Base-by-base conservation (phyloP, 202 grass and related monocot species). In the Miscanthus sacchariflorus region DNA sequence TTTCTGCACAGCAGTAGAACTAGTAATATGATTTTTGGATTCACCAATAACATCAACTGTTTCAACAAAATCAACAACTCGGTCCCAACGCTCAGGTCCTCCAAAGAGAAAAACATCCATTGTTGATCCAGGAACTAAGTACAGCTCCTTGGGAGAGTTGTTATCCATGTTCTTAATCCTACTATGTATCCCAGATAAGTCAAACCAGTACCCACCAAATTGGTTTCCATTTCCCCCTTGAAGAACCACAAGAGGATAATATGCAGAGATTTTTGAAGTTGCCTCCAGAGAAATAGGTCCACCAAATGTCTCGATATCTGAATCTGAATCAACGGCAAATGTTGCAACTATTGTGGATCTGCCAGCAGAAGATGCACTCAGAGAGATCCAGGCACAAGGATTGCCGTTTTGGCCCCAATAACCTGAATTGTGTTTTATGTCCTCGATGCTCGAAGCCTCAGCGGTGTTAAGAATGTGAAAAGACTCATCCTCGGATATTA, bases 191-290 rank as follows among this genome's bases (percentile, higher is more conserved):
- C 79, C 46, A 25, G 91, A 89, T 72, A 90, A 88, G 75, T 96
- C 93, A 91, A 95, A 93, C 92, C 91, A 94, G 71, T 98, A 98
- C 70, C 96, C 96, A 92, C 96, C 96, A 90, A 88, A 93, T 68
- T 56, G 90, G 68, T 94, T 93, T 73, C 96, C 96, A 78, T 91
- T 98, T 65, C 88, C 94, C 35, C 89, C 91, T 87, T 98, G 96
- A 90, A 93, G 90, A 81, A 91, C 89, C 44, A 86, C 64, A 84
- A 98, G 91, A 77, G 96, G 94, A 83, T 95, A 86, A 85, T 94
- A 96, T 84, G 94, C 90, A 59, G 96, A 92, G 84, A 96, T 89
- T 76, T 85, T 81, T 72, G 89, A 91, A 66, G 88, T 86, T 76
- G 92, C 91, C 86, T 95, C 93, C 73, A 96, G 85, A 84, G 91